phyloP scores from a whole-genome alignment of 345 rosid species.

The Sapria himalayana region DNA sequence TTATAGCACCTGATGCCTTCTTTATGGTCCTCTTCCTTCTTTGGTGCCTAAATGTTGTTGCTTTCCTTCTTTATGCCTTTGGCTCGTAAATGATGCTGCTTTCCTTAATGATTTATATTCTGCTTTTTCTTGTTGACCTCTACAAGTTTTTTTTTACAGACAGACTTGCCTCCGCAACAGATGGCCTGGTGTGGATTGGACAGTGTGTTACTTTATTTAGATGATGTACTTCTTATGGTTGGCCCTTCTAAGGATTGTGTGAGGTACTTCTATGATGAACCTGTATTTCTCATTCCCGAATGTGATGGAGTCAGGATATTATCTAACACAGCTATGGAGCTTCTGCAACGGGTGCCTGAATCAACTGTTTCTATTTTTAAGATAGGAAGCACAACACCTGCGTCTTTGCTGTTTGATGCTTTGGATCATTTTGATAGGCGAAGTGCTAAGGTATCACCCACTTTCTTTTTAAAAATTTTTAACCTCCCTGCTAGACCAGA shows the following conservation, averaged over 20 bases:
- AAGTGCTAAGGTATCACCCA: slow-evolving; percentile 62
- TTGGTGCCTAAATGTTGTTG: neutral
- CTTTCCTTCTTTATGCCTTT: neutral
- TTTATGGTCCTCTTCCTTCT: neutral
- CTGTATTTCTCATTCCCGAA: slow-evolving; percentile 68
- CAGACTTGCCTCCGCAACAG: slow-evolving; percentile 92
- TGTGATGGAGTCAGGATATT: slow-evolving; percentile 93
- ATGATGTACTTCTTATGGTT: slow-evolving; percentile 84
- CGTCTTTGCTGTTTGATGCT: slow-evolving; percentile 74
- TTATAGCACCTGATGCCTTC: no score
- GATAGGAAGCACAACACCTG: slow-evolving; percentile 95
- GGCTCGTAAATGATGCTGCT: neutral
- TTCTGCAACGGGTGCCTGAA: slow-evolving; percentile 87
- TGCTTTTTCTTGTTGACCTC: no score
- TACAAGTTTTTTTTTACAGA: no score
- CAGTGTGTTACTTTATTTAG: slow-evolving; percentile 75
- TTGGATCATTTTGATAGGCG: slow-evolving; percentile 92
- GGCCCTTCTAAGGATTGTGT: slow-evolving; percentile 76
- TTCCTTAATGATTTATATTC: neutral
- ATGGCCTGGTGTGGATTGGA: slow-evolving; percentile 98
- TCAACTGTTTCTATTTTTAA: slow-evolving; percentile 83
- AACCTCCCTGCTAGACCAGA: no score
- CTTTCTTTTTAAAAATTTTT: slow-evolving; percentile 4
- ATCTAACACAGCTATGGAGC: slow-evolving; percentile 72
- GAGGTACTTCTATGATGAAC: slow-evolving; percentile 73